Evolutionary conservation across 352 stramenopile species (phyloP).

Genomic region (Pythium chondricola): DNA sequence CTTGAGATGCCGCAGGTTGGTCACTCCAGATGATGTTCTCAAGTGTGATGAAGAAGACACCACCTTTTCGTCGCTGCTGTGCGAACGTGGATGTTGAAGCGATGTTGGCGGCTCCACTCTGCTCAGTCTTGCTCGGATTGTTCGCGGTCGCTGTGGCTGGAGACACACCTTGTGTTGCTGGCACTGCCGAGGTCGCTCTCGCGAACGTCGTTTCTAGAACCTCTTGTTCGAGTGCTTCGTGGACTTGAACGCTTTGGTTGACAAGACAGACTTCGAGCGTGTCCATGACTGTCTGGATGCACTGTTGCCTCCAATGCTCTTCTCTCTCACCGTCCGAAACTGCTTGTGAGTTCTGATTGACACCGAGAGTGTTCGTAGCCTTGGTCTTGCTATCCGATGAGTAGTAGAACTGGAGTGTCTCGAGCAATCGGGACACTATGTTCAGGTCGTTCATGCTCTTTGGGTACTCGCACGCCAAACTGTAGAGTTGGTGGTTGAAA

Average conservation of each 20-base stretch:
- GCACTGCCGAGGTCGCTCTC: constrained; percentile 6
- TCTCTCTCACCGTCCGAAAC: constrained; percentile 31
- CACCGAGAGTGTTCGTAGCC: too few relatives aligned
- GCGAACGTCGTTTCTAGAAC: constrained; percentile 68
- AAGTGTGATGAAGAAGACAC: constrained; percentile 69
- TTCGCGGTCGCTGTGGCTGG: too few relatives aligned
- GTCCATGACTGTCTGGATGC: constrained; percentile 67
- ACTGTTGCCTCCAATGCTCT: constrained; percentile 67
- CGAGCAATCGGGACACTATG: constrained; percentile 47
- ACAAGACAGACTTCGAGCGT: constrained; percentile 71
- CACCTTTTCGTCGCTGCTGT: constrained; percentile 26
- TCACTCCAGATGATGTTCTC: constrained; percentile 84
- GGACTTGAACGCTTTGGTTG: constrained; percentile 67
- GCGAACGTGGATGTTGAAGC: constrained; percentile 13
- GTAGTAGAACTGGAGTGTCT: constrained; percentile 61
- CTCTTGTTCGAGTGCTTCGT: constrained; percentile 64
- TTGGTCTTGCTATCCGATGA: constrained; percentile 3
- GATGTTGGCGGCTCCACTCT: too few relatives aligned
- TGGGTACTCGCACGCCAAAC: constrained; percentile 60
- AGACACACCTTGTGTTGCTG: neutral
- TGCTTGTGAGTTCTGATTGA: neutral
- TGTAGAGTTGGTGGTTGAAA: constrained; percentile 73
- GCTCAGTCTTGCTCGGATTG: too few relatives aligned
- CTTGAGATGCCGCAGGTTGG: constrained; percentile 18
- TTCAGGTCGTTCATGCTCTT: constrained; percentile 63